Conservation (phyloP, 352 stramenopile species). For the Globisporangium takayamanum region DNA sequence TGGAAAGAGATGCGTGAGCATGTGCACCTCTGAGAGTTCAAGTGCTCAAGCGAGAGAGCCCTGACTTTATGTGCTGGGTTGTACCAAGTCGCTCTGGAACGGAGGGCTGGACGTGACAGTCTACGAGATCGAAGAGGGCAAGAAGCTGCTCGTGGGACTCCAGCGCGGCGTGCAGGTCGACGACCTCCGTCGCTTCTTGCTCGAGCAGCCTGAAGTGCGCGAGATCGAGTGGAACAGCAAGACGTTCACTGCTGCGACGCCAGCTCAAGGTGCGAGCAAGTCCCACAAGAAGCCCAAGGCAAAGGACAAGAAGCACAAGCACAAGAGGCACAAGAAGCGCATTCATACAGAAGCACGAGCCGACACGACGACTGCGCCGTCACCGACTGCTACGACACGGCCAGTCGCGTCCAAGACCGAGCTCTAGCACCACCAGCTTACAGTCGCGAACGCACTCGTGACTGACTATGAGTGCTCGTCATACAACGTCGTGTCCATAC, state of each 20-base stretch:
- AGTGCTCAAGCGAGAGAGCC: too few species aligned
- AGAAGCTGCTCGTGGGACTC: slow-evolving; percentile 54
- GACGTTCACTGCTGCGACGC: slow-evolving; percentile 17
- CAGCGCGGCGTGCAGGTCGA: slow-evolving; percentile 48
- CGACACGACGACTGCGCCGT: background rate
- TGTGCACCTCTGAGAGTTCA: background rate
- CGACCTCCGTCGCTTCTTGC: slow-evolving; percentile 46
- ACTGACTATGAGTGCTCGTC: background rate
- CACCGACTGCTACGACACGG: background rate
- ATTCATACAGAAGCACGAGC: background rate
- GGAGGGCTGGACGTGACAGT: slow-evolving; percentile 61
- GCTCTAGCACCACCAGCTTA: background rate
- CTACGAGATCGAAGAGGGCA: slow-evolving; percentile 52
- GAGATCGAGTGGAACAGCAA: slow-evolving; percentile 65
- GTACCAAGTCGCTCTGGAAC: slow-evolving; percentile 53
- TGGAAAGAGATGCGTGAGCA: slow-evolving; percentile 58
- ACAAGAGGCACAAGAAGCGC: slow-evolving; percentile 1
- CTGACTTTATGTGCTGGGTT: too few species aligned
- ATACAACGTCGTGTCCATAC: background rate
- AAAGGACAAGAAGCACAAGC: slow-evolving; percentile 8
- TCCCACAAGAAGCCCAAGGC: slow-evolving; percentile 4
- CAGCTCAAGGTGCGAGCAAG: slow-evolving; percentile 11
- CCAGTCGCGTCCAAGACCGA: background rate
- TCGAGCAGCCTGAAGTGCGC: slow-evolving; percentile 40
- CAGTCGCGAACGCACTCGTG: background rate